Conservation (phyloP, 2,329 filamentous ascomycete species). For the Fusarium cyanostomum region DNA sequence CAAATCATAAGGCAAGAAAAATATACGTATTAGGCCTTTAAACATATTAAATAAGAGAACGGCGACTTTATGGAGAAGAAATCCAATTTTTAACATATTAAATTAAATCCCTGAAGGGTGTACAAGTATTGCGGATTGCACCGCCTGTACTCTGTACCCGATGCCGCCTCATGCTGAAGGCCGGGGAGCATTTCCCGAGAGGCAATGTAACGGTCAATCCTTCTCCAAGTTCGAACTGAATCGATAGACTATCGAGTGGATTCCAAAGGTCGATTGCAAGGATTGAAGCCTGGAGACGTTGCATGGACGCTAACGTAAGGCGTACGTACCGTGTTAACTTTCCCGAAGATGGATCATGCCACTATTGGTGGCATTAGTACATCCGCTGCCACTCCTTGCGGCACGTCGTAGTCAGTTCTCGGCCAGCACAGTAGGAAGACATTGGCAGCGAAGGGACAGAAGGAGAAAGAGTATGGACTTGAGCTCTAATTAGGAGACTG, state of each 20-base stretch:
- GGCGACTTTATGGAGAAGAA: no score
- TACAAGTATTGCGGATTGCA: not conserved
- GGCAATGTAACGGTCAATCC: constrained; percentile 20
- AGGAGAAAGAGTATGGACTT: not conserved
- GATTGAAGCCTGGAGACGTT: constrained; percentile 4
- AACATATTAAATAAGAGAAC: no score
- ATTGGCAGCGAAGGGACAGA: not conserved
- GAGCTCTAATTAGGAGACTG: not conserved
- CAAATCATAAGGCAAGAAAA: no score
- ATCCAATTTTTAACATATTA: no score
- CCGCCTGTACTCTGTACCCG: constrained; percentile 15
- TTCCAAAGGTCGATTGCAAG: constrained; percentile 9
- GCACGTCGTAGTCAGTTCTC: not conserved
- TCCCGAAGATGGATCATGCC: constrained; percentile 24
- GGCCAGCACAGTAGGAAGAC: not conserved
- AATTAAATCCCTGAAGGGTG: not conserved
- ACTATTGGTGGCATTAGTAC: constrained; percentile 11
- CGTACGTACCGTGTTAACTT: constrained; percentile 12
- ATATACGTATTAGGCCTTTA: no score
- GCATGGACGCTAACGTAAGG: constrained; percentile 15
- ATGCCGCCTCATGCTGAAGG: constrained; percentile 1
- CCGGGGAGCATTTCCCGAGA: constrained; percentile 11
- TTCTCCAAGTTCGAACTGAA: constrained; percentile 10
- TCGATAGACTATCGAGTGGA: constrained; percentile 18
- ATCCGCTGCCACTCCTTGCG: not conserved